Evolutionary conservation across 2,329 filamentous ascomycete genomes (phyloP), one percentile per base, ranked within the genome.

Genomic region (Paraconiothyrium brasiliense): DNA sequence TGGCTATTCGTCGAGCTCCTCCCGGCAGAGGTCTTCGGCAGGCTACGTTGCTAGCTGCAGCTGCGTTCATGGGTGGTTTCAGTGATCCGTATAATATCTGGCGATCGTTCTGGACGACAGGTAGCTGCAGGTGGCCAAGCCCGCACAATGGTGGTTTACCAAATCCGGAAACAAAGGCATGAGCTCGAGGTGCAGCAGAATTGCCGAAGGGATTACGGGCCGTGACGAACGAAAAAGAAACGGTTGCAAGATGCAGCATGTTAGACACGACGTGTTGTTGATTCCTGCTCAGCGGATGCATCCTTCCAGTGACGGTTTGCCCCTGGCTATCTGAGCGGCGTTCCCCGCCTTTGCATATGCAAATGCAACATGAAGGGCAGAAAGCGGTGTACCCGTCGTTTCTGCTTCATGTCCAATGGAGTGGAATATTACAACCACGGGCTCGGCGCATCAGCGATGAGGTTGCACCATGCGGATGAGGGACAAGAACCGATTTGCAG

Each of bases 401-500:
- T 41, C 16, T 30, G 43, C 14, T 41, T 44, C 32, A 54, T 35
- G 49, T 61, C 62, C 62, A 64, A 64, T 64, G 44, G 57, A 49
- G 30, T 50, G 30, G 30, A 32, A 16, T n/a, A n/a, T 3, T 35
- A 35, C 47, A 41, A 46, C 30, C 59, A 64, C 59, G 59, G 39
- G 59, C 46, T 49, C 47, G 56, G 41, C 43, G 39, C 52, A 61
- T 61, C 62, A 61, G 58, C 59, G 46, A 59, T 55, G 47, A 60
- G 41, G 54, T 58, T 52, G 47, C 55, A 55, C 41, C 22, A 9
- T 27, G 62, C 48, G 62, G 56, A 59, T 52, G 39, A 44, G 59
- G 62, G 51, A 59, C 48, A 56, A 22, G 62, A 56, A 55, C 58
- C 61, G 58, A 61, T 64, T 64, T 58, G 58, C 52, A 54, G 54